A percentile compares a stretch with the other conserved stretches of the same genome.
Evolutionary conservation across 2,329 filamentous ascomycete genomes (phyloP).

Genomic region (Stachybotrys elegans): DNA sequence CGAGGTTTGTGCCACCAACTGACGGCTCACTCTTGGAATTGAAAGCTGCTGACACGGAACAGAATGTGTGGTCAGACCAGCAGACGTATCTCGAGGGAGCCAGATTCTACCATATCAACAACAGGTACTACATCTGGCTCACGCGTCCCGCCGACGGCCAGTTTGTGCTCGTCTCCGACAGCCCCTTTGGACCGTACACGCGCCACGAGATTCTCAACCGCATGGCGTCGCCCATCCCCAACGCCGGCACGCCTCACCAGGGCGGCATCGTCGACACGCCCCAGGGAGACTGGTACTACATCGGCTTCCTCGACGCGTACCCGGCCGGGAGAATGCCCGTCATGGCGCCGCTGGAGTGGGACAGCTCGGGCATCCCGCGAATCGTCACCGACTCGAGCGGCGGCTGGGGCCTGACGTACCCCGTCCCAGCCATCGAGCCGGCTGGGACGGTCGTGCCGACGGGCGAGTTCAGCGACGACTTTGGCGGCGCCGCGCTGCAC

Average conservation of each 20-base stretch:
- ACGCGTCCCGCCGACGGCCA: conserved; percentile 39
- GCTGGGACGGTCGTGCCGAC: conserved; percentile 16
- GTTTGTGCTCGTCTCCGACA: conserved; percentile 40
- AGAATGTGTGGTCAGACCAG: conserved; percentile 5
- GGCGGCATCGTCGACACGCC: conserved; percentile 49
- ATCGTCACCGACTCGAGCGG: conserved; percentile 33
- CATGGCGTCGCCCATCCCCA: conserved; percentile 32
- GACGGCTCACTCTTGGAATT: conserved; percentile 35
- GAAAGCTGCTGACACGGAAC: conserved; percentile 13
- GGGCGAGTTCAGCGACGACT: conserved; percentile 34
- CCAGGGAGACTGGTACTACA: conserved; percentile 51
- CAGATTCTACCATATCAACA: conserved; percentile 51
- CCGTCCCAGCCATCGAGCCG: conserved; percentile 21
- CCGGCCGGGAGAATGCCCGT: conserved; percentile 53
- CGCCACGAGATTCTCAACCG: conserved; percentile 33
- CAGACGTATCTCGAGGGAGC: conserved; percentile 38
- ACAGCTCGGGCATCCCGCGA: conserved; percentile 41
- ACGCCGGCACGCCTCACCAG: conserved; percentile 45
- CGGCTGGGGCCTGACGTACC: conserved; percentile 39
- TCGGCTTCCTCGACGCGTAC: conserved; percentile 49
- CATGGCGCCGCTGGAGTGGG: conserved; percentile 44
- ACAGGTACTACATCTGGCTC: conserved; percentile 48
- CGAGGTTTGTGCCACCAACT: conserved; percentile 30
- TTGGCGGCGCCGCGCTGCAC: conserved; percentile 28
- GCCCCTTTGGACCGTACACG: conserved; percentile 46